These are phyloP conservation scores for Colletotrichum filicis DNA, from an alignment of 2,329 filamentous ascomycete genomes.

Conservation along the genomic window DNA sequence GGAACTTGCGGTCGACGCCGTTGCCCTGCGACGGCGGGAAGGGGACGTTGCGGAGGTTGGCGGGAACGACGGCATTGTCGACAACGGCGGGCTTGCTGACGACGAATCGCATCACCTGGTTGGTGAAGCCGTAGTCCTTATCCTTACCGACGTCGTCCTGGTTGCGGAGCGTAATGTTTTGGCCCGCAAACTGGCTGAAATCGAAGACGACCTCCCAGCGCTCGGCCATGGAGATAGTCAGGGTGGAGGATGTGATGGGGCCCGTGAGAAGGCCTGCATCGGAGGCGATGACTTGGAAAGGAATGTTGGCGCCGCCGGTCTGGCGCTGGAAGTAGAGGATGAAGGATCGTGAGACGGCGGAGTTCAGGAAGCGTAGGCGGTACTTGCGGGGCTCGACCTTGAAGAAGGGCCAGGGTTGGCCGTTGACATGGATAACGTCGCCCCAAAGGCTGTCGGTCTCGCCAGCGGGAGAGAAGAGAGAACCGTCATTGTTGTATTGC, in stretches of 20 bases:
- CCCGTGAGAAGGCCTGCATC: constrained; percentile 62
- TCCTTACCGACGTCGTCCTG: constrained; percentile 51
- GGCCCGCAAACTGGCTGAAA: constrained; percentile 59
- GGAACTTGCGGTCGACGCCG: constrained; percentile 55
- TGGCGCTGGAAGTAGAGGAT: constrained; percentile 56
- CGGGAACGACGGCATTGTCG: constrained; percentile 49
- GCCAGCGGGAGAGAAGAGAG: constrained; percentile 56
- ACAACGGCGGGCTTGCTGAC: constrained; percentile 51
- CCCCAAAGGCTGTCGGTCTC: constrained; percentile 62
- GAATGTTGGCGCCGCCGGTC: constrained; percentile 45
- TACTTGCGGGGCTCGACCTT: constrained; percentile 71
- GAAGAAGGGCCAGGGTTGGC: constrained; percentile 68
- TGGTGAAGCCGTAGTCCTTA: constrained; percentile 61
- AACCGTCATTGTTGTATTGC: constrained; percentile 61
- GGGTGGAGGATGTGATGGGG: constrained; percentile 53
- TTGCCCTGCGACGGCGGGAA: constrained; percentile 47
- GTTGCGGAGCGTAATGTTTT: constrained; percentile 56
- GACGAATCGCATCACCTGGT: constrained; percentile 63
- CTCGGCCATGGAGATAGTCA: constrained; percentile 64
- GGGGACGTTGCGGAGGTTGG: constrained; percentile 48
- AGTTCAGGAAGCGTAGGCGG: constrained; percentile 64
- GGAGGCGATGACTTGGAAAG: constrained; percentile 64
- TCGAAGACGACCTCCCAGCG: constrained; percentile 69
- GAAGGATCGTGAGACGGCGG: constrained; percentile 59
- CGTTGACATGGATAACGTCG: constrained; percentile 68